phyloP scores from a whole-genome alignment of 2,329 filamentous ascomycete species.

The Aaosphaeria pasadenensis region DNA sequence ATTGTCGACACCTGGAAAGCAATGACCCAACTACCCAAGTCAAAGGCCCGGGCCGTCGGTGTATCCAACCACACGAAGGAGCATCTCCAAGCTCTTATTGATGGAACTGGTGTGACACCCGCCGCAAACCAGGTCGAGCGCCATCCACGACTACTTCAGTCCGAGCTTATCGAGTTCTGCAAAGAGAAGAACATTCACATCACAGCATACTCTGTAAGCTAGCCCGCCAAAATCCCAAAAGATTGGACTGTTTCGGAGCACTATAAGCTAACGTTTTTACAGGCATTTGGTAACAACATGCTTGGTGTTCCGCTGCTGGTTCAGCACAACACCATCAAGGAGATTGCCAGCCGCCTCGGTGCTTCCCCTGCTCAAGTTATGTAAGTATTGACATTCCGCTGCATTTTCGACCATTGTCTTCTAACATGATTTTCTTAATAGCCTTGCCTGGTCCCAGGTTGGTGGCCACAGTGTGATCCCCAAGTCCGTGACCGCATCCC shows the following conservation, averaged over 20 bases:
- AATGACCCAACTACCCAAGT: conserved; percentile 39
- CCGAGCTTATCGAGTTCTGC: conserved; percentile 24
- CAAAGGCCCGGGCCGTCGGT: conserved; percentile 29
- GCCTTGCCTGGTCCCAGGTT: conserved; percentile 70
- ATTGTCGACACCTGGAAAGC: conserved; percentile 35
- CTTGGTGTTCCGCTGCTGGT: conserved; percentile 48
- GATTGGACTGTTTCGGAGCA: no score
- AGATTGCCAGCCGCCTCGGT: conserved; percentile 53
- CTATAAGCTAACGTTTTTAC: no score
- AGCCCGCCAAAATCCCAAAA: no score
- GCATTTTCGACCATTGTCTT: no score
- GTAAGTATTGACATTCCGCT: no score
- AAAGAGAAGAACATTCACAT: conserved; percentile 31
- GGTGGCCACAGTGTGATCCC: conserved; percentile 29
- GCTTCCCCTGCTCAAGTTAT: conserved; percentile 71
- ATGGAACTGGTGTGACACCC: conserved; percentile 37
- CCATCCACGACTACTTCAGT: conserved; percentile 26
- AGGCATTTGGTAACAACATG: conserved; percentile 43
- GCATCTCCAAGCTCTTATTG: conserved; percentile 52
- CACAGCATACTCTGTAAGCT: conserved; percentile 20
- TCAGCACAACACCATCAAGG: conserved; percentile 59
- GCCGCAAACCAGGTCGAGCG: conserved; percentile 31
- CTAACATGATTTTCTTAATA: no score
- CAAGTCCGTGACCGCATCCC: conserved; percentile 28
- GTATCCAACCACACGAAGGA: conserved; percentile 26